phyloP scores from a whole-genome alignment of 1,139 yeast species.

The Yamadazyma diospyri region DNA sequence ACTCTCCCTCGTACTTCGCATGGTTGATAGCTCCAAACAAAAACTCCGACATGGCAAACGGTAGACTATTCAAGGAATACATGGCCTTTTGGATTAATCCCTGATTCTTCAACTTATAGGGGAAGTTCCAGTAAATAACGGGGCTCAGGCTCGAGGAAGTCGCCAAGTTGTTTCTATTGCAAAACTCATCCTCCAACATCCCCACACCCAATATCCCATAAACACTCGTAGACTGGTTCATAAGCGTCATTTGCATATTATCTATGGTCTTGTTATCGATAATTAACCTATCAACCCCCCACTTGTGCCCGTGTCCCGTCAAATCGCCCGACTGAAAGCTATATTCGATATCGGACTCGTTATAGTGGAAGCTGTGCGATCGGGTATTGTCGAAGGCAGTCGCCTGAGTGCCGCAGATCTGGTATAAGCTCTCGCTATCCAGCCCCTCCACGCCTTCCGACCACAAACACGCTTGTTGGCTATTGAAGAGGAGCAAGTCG shows the following conservation, averaged over 20 bases:
- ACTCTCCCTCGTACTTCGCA: conserved; percentile 36
- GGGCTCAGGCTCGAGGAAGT: conserved; percentile 11
- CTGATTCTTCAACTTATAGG: conserved; percentile 21
- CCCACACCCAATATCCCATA: conserved; percentile 57
- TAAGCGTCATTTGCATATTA: conserved; percentile 47
- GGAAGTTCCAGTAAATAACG: conserved; percentile 18
- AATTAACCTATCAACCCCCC: conserved; percentile 45
- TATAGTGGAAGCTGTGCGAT: conserved; percentile 3
- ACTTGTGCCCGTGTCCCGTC: conserved; percentile 6
- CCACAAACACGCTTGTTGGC: conserved; percentile 6
- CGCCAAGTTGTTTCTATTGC: conserved; percentile 9
- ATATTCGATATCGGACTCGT: conserved; percentile 2
- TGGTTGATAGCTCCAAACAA: conserved; percentile 22
- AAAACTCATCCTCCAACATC: conserved; percentile 45
- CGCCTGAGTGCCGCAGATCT: conserved; percentile 6
- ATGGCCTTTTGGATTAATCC: conserved; percentile 24
- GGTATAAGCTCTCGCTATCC: conserved; percentile 2
- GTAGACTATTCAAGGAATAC: conserved; percentile 22
- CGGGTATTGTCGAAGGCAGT: conserved; percentile 4
- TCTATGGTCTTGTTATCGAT: conserved; percentile 41
- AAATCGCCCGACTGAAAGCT: conserved; percentile 35
- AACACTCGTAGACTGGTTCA: conserved; percentile 38
- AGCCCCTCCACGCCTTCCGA: background rate
- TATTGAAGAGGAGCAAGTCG: conserved; percentile 36
- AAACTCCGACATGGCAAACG: conserved; percentile 11